Evolutionary conservation across 2,329 filamentous ascomycete genomes (phyloP).

Genomic region (Apiospora malaysiana): DNA sequence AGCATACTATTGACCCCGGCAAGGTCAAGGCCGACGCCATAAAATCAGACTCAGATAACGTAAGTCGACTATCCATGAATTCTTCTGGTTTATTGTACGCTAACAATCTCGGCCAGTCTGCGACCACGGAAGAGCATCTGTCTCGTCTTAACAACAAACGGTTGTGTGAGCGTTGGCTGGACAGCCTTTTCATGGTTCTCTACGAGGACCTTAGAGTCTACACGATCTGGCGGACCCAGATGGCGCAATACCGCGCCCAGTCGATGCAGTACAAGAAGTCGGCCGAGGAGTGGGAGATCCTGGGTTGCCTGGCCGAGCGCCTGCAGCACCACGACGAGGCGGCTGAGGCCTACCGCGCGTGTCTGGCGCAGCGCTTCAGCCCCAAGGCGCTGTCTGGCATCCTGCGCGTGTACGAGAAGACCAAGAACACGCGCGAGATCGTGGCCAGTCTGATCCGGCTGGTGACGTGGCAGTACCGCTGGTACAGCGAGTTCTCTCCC

Average conservation of each 20-base stretch:
- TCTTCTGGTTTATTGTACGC: neutral
- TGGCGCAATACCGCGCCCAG: slow-evolving; percentile 93
- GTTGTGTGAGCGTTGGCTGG: slow-evolving; percentile 95
- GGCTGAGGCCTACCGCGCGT: slow-evolving; percentile 89
- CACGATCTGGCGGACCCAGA: slow-evolving; percentile 98
- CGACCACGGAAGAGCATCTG: slow-evolving; percentile 73
- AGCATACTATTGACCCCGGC: slow-evolving; percentile 77
- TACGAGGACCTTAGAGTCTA: slow-evolving; percentile 98
- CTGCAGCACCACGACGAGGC: slow-evolving; percentile 92
- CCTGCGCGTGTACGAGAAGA: slow-evolving; percentile 77
- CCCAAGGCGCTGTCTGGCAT: slow-evolving; percentile 91
- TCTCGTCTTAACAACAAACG: slow-evolving; percentile 97
- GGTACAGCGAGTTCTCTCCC: slow-evolving; percentile 99
- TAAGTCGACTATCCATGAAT: slow-evolving; percentile 29
- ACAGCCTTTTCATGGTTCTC: slow-evolving; percentile 98
- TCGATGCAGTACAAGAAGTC: slow-evolving; percentile 96
- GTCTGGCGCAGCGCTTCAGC: slow-evolving; percentile 86
- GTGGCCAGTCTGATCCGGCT: slow-evolving; percentile 87
- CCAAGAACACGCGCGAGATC: slow-evolving; percentile 79
- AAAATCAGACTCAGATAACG: slow-evolving; percentile 20
- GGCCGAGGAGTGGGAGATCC: slow-evolving; percentile 96
- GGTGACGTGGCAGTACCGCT: slow-evolving; percentile 97
- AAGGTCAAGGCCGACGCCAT: slow-evolving; percentile 73
- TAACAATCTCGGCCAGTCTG: slow-evolving; percentile 51
- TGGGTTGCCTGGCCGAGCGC: slow-evolving; percentile 89